Conservation (phyloP, 176 grass and related monocot species). For the Pontederia crassipes region DNA sequence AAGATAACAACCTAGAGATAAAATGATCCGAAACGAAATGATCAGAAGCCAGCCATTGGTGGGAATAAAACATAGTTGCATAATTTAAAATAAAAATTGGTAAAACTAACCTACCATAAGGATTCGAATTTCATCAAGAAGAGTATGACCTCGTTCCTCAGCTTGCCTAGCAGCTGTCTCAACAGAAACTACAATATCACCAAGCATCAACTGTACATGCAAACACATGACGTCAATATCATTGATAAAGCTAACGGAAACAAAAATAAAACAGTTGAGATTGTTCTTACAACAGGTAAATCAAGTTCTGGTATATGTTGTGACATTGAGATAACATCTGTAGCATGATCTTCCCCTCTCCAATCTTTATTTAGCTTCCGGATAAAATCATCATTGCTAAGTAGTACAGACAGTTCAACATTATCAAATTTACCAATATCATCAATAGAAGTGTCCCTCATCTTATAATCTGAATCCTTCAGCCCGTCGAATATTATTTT, state of each 20-base stretch:
- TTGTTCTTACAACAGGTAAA: conserved; percentile 64
- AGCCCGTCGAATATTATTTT: conserved; percentile 87
- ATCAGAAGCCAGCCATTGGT: neutral
- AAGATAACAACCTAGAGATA: too few species aligned
- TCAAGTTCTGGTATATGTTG: conserved; percentile 56
- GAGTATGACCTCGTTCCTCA: conserved; percentile 68
- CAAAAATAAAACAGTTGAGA: conserved; percentile 17
- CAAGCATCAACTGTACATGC: conserved; percentile 63
- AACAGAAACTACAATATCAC: conserved; percentile 78
- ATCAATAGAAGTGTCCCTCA: conserved; percentile 57
- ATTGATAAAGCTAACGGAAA: conserved; percentile 9
- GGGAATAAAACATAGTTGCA: neutral
- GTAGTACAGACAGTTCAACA: conserved; percentile 60
- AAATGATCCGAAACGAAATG: too few species aligned
- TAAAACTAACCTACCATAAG: conserved; percentile 42
- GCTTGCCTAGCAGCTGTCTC: conserved; percentile 89
- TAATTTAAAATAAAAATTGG: neutral
- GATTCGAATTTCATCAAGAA: conserved; percentile 90
- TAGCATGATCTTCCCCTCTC: conserved; percentile 47
- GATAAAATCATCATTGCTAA: conserved; percentile 68
- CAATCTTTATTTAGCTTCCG: conserved; percentile 65
- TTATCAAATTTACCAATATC: conserved; percentile 71
- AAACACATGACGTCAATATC: conserved; percentile 22
- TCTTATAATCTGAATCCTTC: conserved; percentile 63
- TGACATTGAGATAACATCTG: conserved; percentile 67